Evolutionary conservation across 805 yeast genomes (phyloP), one percentile per base, ranked within the genome.

Genomic region (Pichia deserticola): DNA sequence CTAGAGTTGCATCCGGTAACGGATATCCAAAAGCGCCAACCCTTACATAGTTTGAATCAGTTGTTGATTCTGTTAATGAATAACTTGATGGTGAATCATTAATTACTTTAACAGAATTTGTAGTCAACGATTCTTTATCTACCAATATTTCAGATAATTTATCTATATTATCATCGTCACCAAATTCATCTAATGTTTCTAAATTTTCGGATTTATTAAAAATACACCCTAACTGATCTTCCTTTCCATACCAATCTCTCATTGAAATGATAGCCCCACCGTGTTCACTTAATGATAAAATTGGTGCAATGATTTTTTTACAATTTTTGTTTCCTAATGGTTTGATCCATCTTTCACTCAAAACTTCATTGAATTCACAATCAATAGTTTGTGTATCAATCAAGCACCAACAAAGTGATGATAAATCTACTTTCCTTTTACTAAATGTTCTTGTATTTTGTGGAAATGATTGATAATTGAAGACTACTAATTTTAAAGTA

Each of bases 21-120:
- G 99, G 98, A 60, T 76, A 89, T 0, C 99, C 99, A 73, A 92
- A 93, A 0, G 97, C 85, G 15, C 95, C 95, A 0, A 93, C 84
- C 45, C 95, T 72, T 40, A 89, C 68, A 46, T 72, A 76, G 51
- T 70, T 63, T 54, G 58, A 53, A 54, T 67, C 60, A 4, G 48
- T 38, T 13, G 36, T 42, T 1, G 44, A 34, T 57, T 69, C 55
- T 3, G 52, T 41, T 15, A 48, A 44, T 35, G 79, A 81, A 3
- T 75, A 63, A n/a, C 73, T 66, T 8, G 75, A 76, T 6, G 84
- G 84, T 59, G 69, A 75, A 48, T 73, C 81, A 28, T 83, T 78
- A 0, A 84, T 74, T 8, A 87, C 77, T 51, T 82, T 78, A 10
- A 88, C 87, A 5, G 80, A 72, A 62, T 89, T 89, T 35, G 87